Base-by-base conservation (phyloP, 176 grass and related monocot genomes). In the Triticum urartu region DNA sequence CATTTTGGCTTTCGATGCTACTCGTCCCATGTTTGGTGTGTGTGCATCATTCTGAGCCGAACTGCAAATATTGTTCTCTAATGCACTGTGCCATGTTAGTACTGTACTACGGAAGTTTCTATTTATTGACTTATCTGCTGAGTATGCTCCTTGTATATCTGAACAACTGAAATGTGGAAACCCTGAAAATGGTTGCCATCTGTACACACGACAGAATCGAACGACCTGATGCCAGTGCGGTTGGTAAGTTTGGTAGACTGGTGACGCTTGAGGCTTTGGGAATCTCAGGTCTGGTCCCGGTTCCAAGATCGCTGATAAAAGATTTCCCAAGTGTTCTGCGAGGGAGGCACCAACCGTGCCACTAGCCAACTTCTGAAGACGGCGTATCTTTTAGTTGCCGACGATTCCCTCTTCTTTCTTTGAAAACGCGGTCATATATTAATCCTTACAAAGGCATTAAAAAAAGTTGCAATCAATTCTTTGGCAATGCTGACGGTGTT, bases 1-100 rank as follows among this genome's bases (percentile, higher is more conserved):
- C 52, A 40, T 70, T 83, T 89, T 86, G 79, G 11, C 75, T 86
- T 80, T 62, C 83, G 82, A 75, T 86, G 74, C 45, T 85, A 71
- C 73, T 85, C n/a, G 24, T 50, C 30, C 28, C 24, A 67, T 26
- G n/a, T 62, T 81, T 67, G 39, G 39, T 40, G 39, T 50, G 68
- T 58, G 68, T 84, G 68, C 34, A 25, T 48, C 50, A 80, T 62
- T 80, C 68, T 80, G 21, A 72, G 21, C 38, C 63, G 58, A 71
- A 39, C 26, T 76, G 76, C 43, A 80, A 81, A 47, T 33, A 26
- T 40, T 40, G n/a, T 7, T 36, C 38, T 42, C 21, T 17, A 26
- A 12, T 72, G 40, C n/a, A 18, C 13, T 62, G 21, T 72, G 38
- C 1, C 33, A 11, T 66, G 60, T 18, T 58, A 21, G 18, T 20